Conservation (phyloP, 345 rosid genomes). For the Melastoma malabathricum region DNA sequence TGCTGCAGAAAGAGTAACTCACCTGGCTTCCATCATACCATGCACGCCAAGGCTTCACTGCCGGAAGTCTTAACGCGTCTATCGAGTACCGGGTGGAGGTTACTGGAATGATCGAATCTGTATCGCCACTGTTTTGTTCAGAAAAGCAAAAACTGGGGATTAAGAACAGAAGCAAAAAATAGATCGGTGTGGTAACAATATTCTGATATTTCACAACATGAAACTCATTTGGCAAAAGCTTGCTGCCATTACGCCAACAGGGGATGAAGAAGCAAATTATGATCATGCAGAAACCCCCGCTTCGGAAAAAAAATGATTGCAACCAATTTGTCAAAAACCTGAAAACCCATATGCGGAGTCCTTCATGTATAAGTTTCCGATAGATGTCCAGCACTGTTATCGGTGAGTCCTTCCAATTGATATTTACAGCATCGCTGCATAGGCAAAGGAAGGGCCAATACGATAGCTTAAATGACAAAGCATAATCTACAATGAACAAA, state of each 20-base stretch:
- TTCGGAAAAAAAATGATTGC: not conserved
- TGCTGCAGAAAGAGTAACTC: conserved; percentile 1
- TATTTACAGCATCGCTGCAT: conserved; percentile 32
- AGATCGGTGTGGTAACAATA: too few species aligned
- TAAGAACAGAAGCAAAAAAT: too few species aligned
- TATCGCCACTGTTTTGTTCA: conserved; percentile 52
- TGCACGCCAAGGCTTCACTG: conserved; percentile 49
- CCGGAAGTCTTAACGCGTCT: conserved; percentile 64
- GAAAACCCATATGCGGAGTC: conserved; percentile 89
- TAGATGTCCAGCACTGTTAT: conserved; percentile 63
- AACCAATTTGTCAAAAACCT: conserved; percentile 31
- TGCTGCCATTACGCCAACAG: too few species aligned
- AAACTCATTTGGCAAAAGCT: too few species aligned
- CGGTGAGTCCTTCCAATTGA: conserved; percentile 62
- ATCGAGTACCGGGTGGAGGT: conserved; percentile 83
- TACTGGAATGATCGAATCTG: conserved; percentile 78
- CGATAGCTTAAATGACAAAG: too few species aligned
- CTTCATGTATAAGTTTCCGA: conserved; percentile 55
- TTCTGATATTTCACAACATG: too few species aligned
- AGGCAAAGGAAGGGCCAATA: not conserved
- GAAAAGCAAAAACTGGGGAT: too few species aligned
- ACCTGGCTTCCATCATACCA: conserved; percentile 93
- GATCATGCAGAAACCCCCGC: too few species aligned
- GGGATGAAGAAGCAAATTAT: too few species aligned
- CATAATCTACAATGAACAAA: too few species aligned